Evolutionary conservation across 352 stramenopile genomes (phyloP).

Genomic region (Globisporangium polare): DNA sequence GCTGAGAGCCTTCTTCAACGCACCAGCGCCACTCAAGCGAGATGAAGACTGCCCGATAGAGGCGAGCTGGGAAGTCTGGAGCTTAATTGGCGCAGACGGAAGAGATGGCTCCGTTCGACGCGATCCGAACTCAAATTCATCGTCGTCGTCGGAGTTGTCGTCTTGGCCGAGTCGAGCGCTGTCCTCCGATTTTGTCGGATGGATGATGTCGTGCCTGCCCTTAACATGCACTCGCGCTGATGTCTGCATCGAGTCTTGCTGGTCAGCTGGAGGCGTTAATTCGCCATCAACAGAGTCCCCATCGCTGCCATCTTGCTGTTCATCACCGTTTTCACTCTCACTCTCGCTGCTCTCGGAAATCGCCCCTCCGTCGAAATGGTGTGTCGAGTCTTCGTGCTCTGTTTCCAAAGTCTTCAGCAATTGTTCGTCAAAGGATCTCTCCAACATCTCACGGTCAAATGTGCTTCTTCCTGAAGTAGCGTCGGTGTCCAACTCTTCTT

Average conservation of each 20-base stretch:
- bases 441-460: not conserved
- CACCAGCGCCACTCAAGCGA: not conserved
- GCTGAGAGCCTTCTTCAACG: slow-evolving; percentile 10
- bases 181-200: not conserved
- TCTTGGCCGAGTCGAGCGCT: not conserved
- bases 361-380: not conserved
- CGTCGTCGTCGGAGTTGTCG: not conserved
- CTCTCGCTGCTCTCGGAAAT: not conserved
- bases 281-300: not conserved
- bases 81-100: slow-evolving; percentile 1
- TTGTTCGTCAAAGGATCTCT: not conserved
- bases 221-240: not conserved
- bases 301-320: not conserved
- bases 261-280: not conserved
- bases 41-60: not conserved
- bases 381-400: not conserved
- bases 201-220: not conserved
- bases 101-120: slow-evolving; percentile 1
- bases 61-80: slow-evolving; percentile 1
- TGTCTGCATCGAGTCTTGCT: not conserved
- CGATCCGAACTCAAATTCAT: slow-evolving; percentile 6
- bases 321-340: slow-evolving; percentile 3
- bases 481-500: not conserved
- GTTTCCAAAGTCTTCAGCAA: not conserved
- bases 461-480: not conserved